These are phyloP conservation scores for Ampelocalamus luodianensis DNA, from an alignment of 176 grass and related monocot genomes.

Conservation along the genomic window DNA sequence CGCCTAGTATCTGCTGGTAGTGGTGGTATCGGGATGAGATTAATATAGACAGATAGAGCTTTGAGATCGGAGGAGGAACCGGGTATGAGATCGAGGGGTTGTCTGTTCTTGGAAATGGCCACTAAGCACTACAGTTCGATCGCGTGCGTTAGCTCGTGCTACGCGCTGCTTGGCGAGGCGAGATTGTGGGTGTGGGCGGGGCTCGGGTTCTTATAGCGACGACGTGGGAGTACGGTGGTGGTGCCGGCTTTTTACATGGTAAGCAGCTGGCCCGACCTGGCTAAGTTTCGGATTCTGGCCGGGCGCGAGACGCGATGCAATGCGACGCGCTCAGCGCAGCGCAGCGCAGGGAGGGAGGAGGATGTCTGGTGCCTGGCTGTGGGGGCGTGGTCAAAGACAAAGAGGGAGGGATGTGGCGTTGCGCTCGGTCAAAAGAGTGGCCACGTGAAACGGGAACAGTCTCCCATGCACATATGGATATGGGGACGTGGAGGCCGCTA, in stretches of 20 bases:
- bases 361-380: conserved; percentile 7
- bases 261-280: not conserved
- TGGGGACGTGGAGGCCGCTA: conserved; percentile 28
- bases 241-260: conserved; percentile 40
- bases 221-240: conserved; percentile 44
- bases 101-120: conserved; percentile 54
- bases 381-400: conserved; percentile 53
- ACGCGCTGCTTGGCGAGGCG: not conserved
- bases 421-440: conserved; percentile 85
- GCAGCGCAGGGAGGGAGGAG: conserved; percentile 7
- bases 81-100: conserved; percentile 47
- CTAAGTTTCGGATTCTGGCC: conserved; percentile 46
- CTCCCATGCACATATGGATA: conserved; percentile 62
- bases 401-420: conserved; percentile 37
- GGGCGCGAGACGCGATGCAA: conserved; percentile 44
- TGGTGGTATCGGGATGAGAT: conserved; percentile 7
- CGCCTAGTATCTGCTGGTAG: not conserved
- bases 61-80: conserved; percentile 32
- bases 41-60: conserved; percentile 31
- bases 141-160: conserved; percentile 14
- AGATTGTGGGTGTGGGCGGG: conserved; percentile 28
- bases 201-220: conserved; percentile 53
- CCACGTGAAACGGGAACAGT: conserved; percentile 96
- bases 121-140: conserved; percentile 29
- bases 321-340: no score